Evolutionary conservation across 225 moss, liverwort and hornwort genomes (phyloP).

Genomic region (Pleurozium schreberi): DNA sequence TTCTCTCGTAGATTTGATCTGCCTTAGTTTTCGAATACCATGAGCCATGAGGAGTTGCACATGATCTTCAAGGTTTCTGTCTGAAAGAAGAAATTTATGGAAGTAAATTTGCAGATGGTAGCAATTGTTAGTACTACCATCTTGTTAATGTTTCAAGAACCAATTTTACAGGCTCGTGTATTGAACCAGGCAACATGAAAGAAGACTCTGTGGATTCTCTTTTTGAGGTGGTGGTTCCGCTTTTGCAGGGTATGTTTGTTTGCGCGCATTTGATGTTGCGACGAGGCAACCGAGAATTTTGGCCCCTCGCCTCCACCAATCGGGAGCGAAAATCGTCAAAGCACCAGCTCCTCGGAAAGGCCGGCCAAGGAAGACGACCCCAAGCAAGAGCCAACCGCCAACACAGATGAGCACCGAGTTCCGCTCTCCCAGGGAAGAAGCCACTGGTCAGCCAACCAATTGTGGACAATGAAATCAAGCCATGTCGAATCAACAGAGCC

Average conservation of each 20-base stretch:
- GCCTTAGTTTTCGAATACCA: background rate
- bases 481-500: background rate
- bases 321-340: conserved; percentile 33
- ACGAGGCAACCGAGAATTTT: conserved; percentile 35
- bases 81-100: background rate
- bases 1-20: background rate
- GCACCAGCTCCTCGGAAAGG: conserved; percentile 14
- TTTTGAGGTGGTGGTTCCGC: background rate
- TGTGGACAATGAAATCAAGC: background rate
- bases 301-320: conserved; percentile 34
- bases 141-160: background rate
- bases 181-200: background rate
- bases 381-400: background rate
- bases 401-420: background rate
- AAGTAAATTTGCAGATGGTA: background rate
- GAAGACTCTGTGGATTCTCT: background rate
- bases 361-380: background rate
- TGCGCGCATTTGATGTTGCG: conserved; percentile 31
- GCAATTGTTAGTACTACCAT: background rate
- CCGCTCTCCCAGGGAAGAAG: background rate
- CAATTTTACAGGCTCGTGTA: background rate
- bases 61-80: background rate
- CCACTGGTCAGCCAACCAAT: background rate
- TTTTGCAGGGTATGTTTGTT: conserved; percentile 38
- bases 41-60: background rate